These are phyloP conservation scores for Phaeotremella fagi DNA, from an alignment of 768 basidiomycete species.

Conservation along the genomic window DNA sequence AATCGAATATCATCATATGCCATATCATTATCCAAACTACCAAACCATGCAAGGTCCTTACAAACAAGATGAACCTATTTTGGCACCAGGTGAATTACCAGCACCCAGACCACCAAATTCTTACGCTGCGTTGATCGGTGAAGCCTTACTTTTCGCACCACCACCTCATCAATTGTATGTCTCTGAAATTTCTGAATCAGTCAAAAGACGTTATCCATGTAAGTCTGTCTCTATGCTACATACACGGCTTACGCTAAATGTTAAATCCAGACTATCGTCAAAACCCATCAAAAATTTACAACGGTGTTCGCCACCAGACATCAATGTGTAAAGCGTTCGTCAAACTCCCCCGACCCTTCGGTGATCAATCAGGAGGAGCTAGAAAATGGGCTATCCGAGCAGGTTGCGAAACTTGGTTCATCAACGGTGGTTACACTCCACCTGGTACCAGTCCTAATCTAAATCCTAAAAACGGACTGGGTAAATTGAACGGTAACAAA, in stretches of 20 bases:
- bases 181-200: slow-evolving; percentile 41
- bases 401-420: slow-evolving; percentile 45
- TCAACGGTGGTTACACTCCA: slow-evolving; percentile 34
- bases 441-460: slow-evolving; percentile 13
- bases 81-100: slow-evolving; percentile 40
- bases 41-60: slow-evolving; percentile 18
- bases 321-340: slow-evolving; percentile 47
- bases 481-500: background rate
- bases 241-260: background rate
- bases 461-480: background rate
- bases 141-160: slow-evolving; percentile 38
- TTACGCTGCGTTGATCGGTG: slow-evolving; percentile 46
- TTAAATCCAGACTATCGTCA: slow-evolving; percentile 40
- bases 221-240: slow-evolving; percentile 18
- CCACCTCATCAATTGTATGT: slow-evolving; percentile 44
- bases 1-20: background rate
- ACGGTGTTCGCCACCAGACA: slow-evolving; percentile 47
- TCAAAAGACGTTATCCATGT: slow-evolving; percentile 44
- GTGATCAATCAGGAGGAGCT: slow-evolving; percentile 44
- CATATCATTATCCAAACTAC: background rate
- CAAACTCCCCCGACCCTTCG: slow-evolving; percentile 44
- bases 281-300: slow-evolving; percentile 47
- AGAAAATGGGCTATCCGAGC: slow-evolving; percentile 47
- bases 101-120: slow-evolving; percentile 41
- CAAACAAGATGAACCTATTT: slow-evolving; percentile 38